Evolutionary conservation across 2,329 filamentous ascomycete species (phyloP), one percentile per base, ranked within the genome.

Genomic region (Cytospora chrysosperma): DNA sequence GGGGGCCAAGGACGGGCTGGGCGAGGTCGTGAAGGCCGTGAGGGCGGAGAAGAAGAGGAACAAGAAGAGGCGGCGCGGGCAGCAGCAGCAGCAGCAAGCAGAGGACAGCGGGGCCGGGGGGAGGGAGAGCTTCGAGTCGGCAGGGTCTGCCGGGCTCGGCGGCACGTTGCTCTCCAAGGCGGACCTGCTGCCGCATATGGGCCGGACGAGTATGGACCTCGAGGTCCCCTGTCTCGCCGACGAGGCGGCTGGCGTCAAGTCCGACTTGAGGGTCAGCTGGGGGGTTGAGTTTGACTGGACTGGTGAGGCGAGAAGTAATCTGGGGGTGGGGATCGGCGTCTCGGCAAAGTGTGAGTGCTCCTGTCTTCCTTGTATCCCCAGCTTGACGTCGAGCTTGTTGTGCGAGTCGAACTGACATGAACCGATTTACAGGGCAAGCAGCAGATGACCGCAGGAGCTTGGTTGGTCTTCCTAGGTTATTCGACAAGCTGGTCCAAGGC

Each of bases 271-370:
- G 28, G 75, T 91, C 1, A 78, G 81, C 62, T 92, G 89, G 89
- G 77, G 74, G 54, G 86, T 90, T 51, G 74, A 75, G 2, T 90
- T 91, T 69, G 88, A 91, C 72, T 91, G 88, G 88, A 88, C 88
- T 0, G 89, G 89, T 7, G 89, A 91, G 70, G 88, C 86, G 5
- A 82, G 83, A 69, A 90, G 83, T 68, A 77, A 78, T 52, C 74
- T 91, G 19, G 76, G 75, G 5, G 77, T 88, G 13, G 72, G 84
- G 66, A 76, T 86, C 2, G 82, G 83, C 5, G 76, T 87, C 49
- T 88, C 88, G 0, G 79, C 77, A 9, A 85, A 83, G 71, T 91
- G 88, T 91, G 75, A 82, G 87, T 83, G 40, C 28, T 24, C 28
- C 28, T 32, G 34, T 62, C 21, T 10, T 55, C 3, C 24, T 3